Conservation (phyloP, 148 eudicot species). For the Cornus controversa region DNA sequence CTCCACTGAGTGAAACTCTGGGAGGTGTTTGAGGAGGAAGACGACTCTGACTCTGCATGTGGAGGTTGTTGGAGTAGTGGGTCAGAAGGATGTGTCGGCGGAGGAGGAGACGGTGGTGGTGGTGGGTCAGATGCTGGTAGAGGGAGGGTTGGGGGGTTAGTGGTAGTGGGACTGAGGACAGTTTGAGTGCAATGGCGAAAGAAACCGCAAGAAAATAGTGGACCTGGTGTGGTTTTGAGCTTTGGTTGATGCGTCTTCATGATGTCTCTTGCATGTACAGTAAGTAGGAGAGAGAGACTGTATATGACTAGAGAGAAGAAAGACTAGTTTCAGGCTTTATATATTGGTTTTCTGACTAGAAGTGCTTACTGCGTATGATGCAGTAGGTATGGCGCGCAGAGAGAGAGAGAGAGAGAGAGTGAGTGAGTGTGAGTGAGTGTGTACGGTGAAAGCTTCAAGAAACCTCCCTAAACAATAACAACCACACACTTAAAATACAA, state of each 20-base stretch:
- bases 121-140: constrained; percentile 17
- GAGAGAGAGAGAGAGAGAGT: no score
- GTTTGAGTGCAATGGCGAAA: constrained; percentile 79
- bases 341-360: no score
- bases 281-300: constrained; percentile 16
- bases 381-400: no score
- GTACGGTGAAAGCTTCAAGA: no score
- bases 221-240: constrained; percentile 49
- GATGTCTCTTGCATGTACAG: not conserved
- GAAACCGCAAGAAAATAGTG: constrained; percentile 74
- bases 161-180: constrained; percentile 62
- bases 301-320: no score
- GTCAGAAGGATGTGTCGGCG: constrained; percentile 7
- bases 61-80: constrained; percentile 17
- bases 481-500: no score
- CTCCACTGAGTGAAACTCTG: constrained; percentile 95
- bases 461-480: no score
- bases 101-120: constrained; percentile 21
- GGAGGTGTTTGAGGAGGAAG: constrained; percentile 77
- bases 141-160: constrained; percentile 42
- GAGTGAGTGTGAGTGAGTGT: no score
- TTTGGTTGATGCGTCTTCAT: constrained; percentile 48
- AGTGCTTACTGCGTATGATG: no score
- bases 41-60: constrained; percentile 49
- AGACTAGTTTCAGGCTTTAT: no score